Percentiles rank a stretch among this genome's conserved stretches.
Evolutionary conservation across 345 rosid genomes (phyloP).

Genomic region (Lepidium didymum): DNA sequence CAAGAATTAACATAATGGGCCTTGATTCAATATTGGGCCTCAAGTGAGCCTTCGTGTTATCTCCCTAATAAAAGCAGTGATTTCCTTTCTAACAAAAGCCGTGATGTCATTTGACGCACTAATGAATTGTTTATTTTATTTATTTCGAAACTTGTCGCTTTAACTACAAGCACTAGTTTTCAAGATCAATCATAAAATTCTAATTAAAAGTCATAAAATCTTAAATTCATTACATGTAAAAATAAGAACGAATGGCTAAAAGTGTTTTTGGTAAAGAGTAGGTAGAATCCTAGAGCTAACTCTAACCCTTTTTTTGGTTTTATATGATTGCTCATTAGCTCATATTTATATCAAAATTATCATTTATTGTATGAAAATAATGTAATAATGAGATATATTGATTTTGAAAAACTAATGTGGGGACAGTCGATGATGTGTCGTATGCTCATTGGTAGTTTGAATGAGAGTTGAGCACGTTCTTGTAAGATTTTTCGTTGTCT

Average conservation of each 20-base stretch:
- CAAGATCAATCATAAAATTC: background rate
- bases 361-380: background rate
- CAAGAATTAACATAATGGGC: no score
- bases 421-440: background rate
- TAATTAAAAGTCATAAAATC: background rate
- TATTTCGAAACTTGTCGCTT: no score
- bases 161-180: background rate
- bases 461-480: slow-evolving; percentile 26
- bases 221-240: background rate
- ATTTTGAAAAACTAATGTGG: background rate
- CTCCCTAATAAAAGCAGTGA: no score
- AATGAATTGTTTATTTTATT: no score
- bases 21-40: no score
- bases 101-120: no score
- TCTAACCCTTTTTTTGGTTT: slow-evolving; percentile 4
- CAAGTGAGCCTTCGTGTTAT: no score
- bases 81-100: no score
- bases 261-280: slow-evolving; percentile 15
- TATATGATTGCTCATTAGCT: slow-evolving; percentile 3
- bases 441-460: background rate
- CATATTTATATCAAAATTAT: no score
- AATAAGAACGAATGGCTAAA: background rate
- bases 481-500: background rate
- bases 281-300: slow-evolving; percentile 23
- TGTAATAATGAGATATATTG: slow-evolving; percentile 2